phyloP scores from a whole-genome alignment of 106 monocot species.

The Allium cepa region DNA sequence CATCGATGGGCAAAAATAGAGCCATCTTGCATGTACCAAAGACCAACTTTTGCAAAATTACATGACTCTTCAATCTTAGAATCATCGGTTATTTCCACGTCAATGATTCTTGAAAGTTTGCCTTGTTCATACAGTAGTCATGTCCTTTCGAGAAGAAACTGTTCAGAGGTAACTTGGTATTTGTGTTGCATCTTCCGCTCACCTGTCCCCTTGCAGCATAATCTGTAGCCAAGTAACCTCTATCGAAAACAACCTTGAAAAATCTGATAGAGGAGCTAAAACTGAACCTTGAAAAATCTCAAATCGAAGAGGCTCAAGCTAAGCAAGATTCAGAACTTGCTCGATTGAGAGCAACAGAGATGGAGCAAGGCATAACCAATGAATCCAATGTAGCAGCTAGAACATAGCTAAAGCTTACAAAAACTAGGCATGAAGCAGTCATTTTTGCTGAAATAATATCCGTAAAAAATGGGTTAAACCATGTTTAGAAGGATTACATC shows the following conservation, averaged over 20 bases:
- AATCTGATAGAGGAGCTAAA: conserved; percentile 17
- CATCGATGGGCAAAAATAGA: conserved; percentile 52
- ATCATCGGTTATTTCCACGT: conserved; percentile 38
- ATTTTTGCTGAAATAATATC: conserved; percentile 10
- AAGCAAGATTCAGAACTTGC: conserved; percentile 26
- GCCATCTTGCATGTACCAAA: conserved; percentile 58
- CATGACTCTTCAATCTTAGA: conserved; percentile 40
- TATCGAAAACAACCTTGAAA: conserved; percentile 2
- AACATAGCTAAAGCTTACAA: conserved; percentile 15
- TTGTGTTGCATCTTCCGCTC: conserved; percentile 58
- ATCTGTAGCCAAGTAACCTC: conserved; percentile 74
- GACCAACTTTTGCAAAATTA: conserved; percentile 43
- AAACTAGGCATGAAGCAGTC: conserved; percentile 15
- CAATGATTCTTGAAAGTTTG: conserved; percentile 17
- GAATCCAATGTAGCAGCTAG: conserved; percentile 20
- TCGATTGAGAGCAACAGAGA: conserved; percentile 18
- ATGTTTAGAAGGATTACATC: conserved; percentile 6
- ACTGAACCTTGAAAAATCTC: conserved; percentile 17
- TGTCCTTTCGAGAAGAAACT: conserved; percentile 63
- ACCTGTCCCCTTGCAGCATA: conserved; percentile 73
- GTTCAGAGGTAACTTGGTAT: conserved; percentile 59
- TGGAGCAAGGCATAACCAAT: conserved; percentile 20
- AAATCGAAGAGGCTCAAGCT: conserved; percentile 18
- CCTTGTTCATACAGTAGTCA: conserved; percentile 20
- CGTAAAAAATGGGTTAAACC: conserved; percentile 10